Evolutionary conservation across 441 rosid species (phyloP), one percentile per base, ranked within the genome.

Genomic region (Populus hybrid): DNA sequence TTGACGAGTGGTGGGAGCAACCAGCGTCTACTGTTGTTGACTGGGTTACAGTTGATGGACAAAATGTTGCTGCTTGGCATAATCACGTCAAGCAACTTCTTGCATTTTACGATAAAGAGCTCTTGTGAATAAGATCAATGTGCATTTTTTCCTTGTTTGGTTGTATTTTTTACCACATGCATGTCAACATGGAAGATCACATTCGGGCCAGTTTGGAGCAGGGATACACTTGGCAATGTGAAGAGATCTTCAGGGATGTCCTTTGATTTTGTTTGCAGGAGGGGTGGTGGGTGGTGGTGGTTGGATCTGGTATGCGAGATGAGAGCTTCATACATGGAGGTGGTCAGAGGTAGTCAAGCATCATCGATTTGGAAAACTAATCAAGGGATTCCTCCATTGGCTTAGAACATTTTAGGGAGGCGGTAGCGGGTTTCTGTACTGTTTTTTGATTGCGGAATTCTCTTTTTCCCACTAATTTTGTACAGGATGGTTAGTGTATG

Each of bases 1-100:
- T 93, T 30, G 91, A 93, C n/a, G 98, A 93, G 79, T 95, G 99
- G 94, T 94, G 99, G 99, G 97, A 94, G 83, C 99, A 93, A 75
- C 99, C 98, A 5, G 99, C 99, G 57, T 87, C 98, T 32, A 88
- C 95, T 12, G 90, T 90, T 68, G 97, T 93, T 24, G 98, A 95
- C 82, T 93, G 98, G 98, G 93, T 89, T 40, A 77, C 90, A 53
- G 93, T 95, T 74, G 98, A 92, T 76, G 97, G 98, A 75, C 92
- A 95, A 75, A 90, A 78, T 66, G 97, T 93, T 70, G 92, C 89
- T 75, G 88, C 93, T 68, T 92, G 99, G 99, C 93, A 87, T 78
- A 90, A 92, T 84, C 99, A 93, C 69, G 95, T 95, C 75, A 95
- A 95, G 85, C 94, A 93, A 81, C 93, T 92, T 78, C 93, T 95